Evolutionary conservation across 2,329 filamentous ascomycete species (phyloP), one percentile per base, ranked within the genome.

Genomic region (Acephala macrosclerotiorum): DNA sequence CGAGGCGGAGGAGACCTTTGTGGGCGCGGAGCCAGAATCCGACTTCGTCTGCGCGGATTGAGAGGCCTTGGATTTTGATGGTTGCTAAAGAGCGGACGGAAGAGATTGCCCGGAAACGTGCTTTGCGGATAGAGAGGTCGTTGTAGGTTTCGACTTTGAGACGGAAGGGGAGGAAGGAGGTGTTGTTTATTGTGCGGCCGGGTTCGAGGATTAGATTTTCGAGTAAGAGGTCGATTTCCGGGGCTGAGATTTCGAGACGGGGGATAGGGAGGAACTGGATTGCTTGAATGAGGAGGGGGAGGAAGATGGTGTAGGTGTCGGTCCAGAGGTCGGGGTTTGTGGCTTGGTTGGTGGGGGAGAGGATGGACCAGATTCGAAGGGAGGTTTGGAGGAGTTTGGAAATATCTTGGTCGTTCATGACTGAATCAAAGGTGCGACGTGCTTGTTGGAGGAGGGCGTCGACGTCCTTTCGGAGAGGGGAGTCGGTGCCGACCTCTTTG

Each of bases 201-300:
- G 95, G 95, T 75, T 97, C 93, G 36, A 98, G 84, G 66, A 98
- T 91, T 36, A 98, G 83, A 70, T 97, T 97, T 75, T 98, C 95
- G 2, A 98, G 81, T 0, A 98, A 81, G 5, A 98, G 85, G 72
- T 97, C 94, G 62, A 97, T 84, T 38, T 92, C 89, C 0, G 94
- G 94, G 3, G 90, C 91, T 0, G 92, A 91, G 5, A 97, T 83
- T 77, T 97, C 95, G n/a, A 97, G 79, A 4, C 95, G 90, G 0
- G 94, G 94, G 60, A 98, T 96, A 0, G 95, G 95, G 3, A 98
- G 81, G 78, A 93, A 94, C 76, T 97, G 94, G 36, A 98, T 84
- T 2, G 88, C 87, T 70, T 92, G 85, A 64, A 97, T 86, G 3
- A 94, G 74, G 14, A 93, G 80, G 0, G 95, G 95, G 5, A 96